These are phyloP conservation scores for Phytophthora idaei DNA, from an alignment of 352 stramenopile genomes.

Conservation along the genomic window DNA sequence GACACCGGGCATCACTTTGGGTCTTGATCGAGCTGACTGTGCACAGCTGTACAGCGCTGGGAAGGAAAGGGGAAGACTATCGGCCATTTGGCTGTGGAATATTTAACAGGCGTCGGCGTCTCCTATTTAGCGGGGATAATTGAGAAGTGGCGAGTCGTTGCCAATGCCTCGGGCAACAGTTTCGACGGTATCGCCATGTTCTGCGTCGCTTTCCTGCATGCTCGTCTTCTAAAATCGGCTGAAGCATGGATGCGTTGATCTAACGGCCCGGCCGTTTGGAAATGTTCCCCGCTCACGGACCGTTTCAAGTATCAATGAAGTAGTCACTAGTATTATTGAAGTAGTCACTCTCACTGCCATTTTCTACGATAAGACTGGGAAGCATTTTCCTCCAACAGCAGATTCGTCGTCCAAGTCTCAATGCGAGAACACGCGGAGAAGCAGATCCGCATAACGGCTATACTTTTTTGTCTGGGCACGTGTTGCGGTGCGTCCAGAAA, in stretches of 20 bases:
- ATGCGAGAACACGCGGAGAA: neutral
- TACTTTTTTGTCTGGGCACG: no score
- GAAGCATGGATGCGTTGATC: conserved; percentile 7
- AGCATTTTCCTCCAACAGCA: neutral
- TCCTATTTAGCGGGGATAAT: conserved; percentile 18
- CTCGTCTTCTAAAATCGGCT: conserved; percentile 27
- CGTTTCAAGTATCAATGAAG: conserved; percentile 26
- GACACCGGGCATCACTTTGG: conserved; percentile 56
- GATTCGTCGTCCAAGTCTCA: neutral
- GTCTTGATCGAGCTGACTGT: conserved; percentile 30
- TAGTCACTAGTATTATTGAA: neutral
- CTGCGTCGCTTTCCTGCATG: neutral
- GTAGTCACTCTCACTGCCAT: neutral
- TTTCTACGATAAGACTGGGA: neutral
- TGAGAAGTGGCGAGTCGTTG: conserved; percentile 32
- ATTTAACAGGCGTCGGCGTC: neutral
- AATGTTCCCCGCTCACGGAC: conserved; percentile 18
- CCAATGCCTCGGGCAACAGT: neutral
- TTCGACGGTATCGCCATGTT: conserved; percentile 16
- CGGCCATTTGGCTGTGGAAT: conserved; percentile 35
- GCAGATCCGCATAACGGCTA: no score
- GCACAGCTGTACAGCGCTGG: conserved; percentile 45
- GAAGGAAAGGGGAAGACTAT: conserved; percentile 50
- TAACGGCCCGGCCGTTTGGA: conserved; percentile 20
- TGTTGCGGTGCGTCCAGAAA: no score